phyloP scores from a whole-genome alignment of 2,329 filamentous ascomycete genomes.

The Phyllosticta paracitricarpa region DNA sequence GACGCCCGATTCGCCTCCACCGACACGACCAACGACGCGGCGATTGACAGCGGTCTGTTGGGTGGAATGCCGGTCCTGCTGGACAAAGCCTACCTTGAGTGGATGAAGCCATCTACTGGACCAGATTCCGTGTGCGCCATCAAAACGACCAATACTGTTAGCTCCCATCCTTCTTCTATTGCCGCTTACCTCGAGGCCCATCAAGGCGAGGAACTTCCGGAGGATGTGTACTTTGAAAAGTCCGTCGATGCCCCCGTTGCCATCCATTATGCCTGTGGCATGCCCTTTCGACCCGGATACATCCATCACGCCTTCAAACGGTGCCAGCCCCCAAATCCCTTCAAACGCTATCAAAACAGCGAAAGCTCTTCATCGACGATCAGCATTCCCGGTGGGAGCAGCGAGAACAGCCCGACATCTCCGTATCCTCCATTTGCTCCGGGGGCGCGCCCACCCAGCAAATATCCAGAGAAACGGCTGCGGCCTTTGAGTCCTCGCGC shows the following conservation, averaged over 20 bases:
- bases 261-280: constrained; percentile 5
- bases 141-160: not conserved
- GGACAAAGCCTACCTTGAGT: constrained; percentile 5
- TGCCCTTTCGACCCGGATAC: not conserved
- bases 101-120: not conserved
- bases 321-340: not conserved
- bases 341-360: not conserved
- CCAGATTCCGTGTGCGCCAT: not conserved
- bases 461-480: not conserved
- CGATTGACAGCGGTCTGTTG: constrained; percentile 19
- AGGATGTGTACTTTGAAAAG: constrained; percentile 7
- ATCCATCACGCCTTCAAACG: not conserved
- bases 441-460: not conserved
- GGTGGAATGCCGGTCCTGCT: constrained; percentile 1
- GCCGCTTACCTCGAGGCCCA: not conserved
- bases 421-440: not conserved
- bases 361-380: not conserved
- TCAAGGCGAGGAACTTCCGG: not conserved
- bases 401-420: not conserved
- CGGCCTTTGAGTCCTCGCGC: not conserved
- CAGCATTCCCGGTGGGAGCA: not conserved
- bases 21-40: constrained; percentile 19
- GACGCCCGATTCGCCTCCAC: constrained; percentile 28
- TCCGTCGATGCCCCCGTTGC: not conserved
- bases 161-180: not conserved